Base-by-base conservation (phyloP, 768 basidiomycete genomes). In the Russula vinacea region DNA sequence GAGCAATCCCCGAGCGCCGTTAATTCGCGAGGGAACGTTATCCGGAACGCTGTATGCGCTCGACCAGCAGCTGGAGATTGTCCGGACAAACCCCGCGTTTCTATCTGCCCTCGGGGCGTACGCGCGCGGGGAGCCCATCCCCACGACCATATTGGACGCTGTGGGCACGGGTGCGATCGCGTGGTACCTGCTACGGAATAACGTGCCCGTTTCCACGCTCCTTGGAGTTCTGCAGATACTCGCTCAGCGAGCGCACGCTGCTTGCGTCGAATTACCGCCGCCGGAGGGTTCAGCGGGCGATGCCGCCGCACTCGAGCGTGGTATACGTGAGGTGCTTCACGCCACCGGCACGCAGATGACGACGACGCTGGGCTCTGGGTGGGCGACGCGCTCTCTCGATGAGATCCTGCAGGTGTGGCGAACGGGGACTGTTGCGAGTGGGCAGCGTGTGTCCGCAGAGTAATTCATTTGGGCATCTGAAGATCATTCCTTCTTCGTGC, bases 291-390 rank as follows among this genome's bases (percentile, higher is more conserved):
- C 74, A 29, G 53, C 53, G 2, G 58, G 62, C 16, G 74, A 80
- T 53, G 56, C 73, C 35, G 64, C 57, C 11, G 66, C 67, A n/a
- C 72, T 81, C 32, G 80, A 81, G 40, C 72, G 72, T 22, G 88
- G 87, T 0, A 93, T 98, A 66, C 87, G 85, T 69, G 90, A 95
- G 71, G 92, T 97, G 10, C 72, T 97, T 65, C 89, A 93, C 70
- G 84, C 86, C 0, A 90, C 94, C 0, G 95, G 95, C 1, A 84
- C 85, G 0, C 94, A 91, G 70, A 83, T 90, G 81, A 85, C 84
- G 24, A 85, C 85, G 6, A 79, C 83, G 13, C 73, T 88, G 29
- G 88, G 86, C 4, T 82, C 84, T 0, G 89, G 88, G 9, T 92
- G 90, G 90, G 82, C 84, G n/a, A 80, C 84, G 16, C 77, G 82